Evolutionary conservation across 2,329 filamentous ascomycete genomes (phyloP), one percentile per base, ranked within the genome.

Genomic region (Orbilia quercus): DNA sequence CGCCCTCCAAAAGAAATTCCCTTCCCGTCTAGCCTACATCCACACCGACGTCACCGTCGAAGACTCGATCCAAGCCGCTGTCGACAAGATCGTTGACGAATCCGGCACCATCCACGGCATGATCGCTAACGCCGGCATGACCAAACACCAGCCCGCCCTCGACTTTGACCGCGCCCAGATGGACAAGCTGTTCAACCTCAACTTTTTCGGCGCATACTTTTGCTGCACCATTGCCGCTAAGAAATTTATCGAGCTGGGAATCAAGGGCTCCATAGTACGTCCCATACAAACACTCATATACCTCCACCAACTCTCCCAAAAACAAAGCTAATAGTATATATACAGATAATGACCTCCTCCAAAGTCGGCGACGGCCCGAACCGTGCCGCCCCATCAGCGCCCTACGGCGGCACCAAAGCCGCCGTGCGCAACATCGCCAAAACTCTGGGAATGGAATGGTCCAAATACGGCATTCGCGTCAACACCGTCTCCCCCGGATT

Each of bases 281-380:
- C 11, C 20, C 48, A 9, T 42, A 20, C 31, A 14, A n/a, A 22
- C 11, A 40, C n/a, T n/a, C 1, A 4, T 7, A 1, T 5, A 1
- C 9, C 7, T 28, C 6, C 38, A 12, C 4, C 1, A 40, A 31
- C 23, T 1, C 16, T n/a, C n/a, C n/a, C n/a, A 31, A 31, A 31
- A 31, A 3, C 1, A 48, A 58, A 38, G 18, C 44, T 66, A 66
- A 66, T n/a, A 36, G 6, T 5, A n/a, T 25, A 7, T 34, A 80
- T 65, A 4, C 81, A 84, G 60, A 82, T 57, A 18, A 31, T 84
- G 77, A 84, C 83, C 4, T 81, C 82, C 0, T 81, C 79, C 69
- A 84, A 84, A 82, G 82, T 83, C 1, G 82, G 80, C 1, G 83
- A 85, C 76, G 80, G 82, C 1, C 82, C 83, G 0, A 84, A 84